Percentiles rank a stretch among this genome's conserved stretches.
These are phyloP conservation scores for Carex arenaria DNA, from an alignment of 202 grass and related monocot genomes.

Conservation along the genomic window DNA sequence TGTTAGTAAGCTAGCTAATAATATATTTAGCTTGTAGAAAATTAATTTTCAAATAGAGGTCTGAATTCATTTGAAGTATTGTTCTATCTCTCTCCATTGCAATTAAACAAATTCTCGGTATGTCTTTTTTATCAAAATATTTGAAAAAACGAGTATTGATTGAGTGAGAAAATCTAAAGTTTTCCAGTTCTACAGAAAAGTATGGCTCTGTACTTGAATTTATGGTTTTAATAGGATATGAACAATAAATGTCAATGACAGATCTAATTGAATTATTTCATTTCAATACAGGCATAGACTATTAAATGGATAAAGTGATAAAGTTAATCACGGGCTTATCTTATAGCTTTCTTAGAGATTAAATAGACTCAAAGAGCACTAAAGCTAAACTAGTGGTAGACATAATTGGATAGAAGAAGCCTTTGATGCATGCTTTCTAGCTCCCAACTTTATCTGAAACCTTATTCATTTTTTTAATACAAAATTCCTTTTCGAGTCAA, in stretches of 20 bases:
- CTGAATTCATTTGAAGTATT: background rate
- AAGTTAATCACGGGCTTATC: slow-evolving; percentile 4
- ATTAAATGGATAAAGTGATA: slow-evolving; percentile 1
- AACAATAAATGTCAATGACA: background rate
- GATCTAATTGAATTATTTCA: background rate
- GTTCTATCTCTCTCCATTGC: background rate
- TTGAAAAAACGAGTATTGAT: background rate
- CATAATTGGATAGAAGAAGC: slow-evolving; percentile 24
- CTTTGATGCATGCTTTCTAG: slow-evolving; percentile 7
- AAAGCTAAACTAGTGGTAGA: slow-evolving; percentile 29
- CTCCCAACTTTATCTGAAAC: slow-evolving; percentile 22
- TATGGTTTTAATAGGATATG: background rate
- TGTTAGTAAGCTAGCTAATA: background rate
- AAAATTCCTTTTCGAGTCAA: background rate
- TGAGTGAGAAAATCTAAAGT: background rate
- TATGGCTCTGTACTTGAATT: background rate
- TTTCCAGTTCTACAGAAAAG: background rate
- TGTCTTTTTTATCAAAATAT: background rate
- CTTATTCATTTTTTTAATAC: slow-evolving; percentile 1
- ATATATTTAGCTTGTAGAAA: background rate
- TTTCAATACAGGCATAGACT: background rate
- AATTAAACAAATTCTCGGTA: background rate
- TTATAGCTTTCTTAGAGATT: background rate
- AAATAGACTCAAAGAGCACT: slow-evolving; percentile 2
- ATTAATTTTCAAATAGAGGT: background rate